Evolutionary conservation across 2,329 filamentous ascomycete species (phyloP).

Genomic region (Polytolypa hystricis): DNA sequence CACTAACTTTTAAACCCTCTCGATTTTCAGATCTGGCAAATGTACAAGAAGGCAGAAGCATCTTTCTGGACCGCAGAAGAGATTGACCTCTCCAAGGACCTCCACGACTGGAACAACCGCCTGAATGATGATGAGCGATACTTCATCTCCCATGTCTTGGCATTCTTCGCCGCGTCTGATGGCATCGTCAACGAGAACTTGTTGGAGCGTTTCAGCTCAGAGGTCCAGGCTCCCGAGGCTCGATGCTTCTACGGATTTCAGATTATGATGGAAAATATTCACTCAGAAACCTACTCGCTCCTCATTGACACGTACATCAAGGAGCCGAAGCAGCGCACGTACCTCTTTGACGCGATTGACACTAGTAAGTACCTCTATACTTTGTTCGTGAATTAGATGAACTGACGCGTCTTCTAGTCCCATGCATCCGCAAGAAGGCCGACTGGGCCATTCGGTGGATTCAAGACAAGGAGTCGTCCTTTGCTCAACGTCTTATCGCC

Average conservation of each 20-base stretch:
- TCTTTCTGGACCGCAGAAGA: constrained; percentile 99
- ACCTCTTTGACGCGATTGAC: constrained; percentile 97
- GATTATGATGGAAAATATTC: constrained; percentile 99
- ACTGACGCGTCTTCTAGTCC: constrained; percentile 47
- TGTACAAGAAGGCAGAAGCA: constrained; percentile 99
- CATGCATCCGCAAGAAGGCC: constrained; percentile 96
- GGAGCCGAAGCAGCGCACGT: constrained; percentile 83
- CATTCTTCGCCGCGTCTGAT: constrained; percentile 97
- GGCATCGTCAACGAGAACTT: constrained; percentile 99
- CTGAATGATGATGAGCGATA: constrained; percentile 94
- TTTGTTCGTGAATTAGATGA: not conserved
- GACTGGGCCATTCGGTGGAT: constrained; percentile 98
- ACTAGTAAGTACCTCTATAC: constrained; percentile 56
- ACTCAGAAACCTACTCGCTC: constrained; percentile 98
- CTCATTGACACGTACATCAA: constrained; percentile 99
- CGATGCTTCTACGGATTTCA: constrained; percentile 99
- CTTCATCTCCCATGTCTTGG: constrained; percentile 96
- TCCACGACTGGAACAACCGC: constrained; percentile 98
- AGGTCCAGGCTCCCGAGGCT: constrained; percentile 95
- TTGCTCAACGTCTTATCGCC: constrained; percentile 87
- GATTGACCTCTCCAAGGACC: constrained; percentile 97
- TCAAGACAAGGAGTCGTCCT: constrained; percentile 81
- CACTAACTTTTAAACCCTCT: constrained; percentile 28
- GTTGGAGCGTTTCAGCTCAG: constrained; percentile 90
- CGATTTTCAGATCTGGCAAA: constrained; percentile 80